Percentiles rank a stretch among this genome's conserved stretches.
Conservation (phyloP, 2,329 filamentous ascomycete genomes). For the Aspergillus ibericus region DNA sequence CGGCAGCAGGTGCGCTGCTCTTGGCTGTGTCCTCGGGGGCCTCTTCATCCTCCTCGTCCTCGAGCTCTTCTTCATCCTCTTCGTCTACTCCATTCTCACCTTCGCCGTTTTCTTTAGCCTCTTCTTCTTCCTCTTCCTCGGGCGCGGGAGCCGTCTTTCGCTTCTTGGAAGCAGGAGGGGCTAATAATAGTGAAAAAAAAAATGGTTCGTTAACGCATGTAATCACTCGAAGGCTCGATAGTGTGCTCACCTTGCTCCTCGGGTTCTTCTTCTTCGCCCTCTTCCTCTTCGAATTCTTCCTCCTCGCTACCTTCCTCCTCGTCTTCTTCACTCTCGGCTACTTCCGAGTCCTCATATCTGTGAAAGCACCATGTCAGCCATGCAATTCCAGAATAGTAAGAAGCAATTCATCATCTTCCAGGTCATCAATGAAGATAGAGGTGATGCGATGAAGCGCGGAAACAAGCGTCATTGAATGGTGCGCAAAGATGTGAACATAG, state of each 20-base stretch:
- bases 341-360: conserved; percentile 39
- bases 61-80: conserved; percentile 21
- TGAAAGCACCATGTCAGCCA: background rate
- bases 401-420: background rate
- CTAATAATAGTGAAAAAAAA: conserved; percentile 12
- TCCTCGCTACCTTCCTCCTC: conserved; percentile 31
- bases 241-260: conserved; percentile 21
- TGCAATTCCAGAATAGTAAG: background rate
- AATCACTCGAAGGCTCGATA: background rate
- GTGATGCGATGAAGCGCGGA: background rate
- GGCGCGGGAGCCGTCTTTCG: conserved; percentile 31
- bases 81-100: conserved; percentile 21
- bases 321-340: conserved; percentile 24
- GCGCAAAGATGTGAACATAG: background rate
- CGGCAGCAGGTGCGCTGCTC: conserved; percentile 33
- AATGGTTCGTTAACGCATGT: background rate
- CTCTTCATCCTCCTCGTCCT: conserved; percentile 25
- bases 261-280: conserved; percentile 28
- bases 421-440: no score
- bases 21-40: conserved; percentile 32
- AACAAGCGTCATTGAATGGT: background rate
- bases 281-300: conserved; percentile 25
- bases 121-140: conserved; percentile 15
- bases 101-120: conserved; percentile 23
- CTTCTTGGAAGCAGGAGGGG: conserved; percentile 32